Conservation (phyloP, 2,329 filamentous ascomycete genomes). For the Aspergillus piperis region DNA sequence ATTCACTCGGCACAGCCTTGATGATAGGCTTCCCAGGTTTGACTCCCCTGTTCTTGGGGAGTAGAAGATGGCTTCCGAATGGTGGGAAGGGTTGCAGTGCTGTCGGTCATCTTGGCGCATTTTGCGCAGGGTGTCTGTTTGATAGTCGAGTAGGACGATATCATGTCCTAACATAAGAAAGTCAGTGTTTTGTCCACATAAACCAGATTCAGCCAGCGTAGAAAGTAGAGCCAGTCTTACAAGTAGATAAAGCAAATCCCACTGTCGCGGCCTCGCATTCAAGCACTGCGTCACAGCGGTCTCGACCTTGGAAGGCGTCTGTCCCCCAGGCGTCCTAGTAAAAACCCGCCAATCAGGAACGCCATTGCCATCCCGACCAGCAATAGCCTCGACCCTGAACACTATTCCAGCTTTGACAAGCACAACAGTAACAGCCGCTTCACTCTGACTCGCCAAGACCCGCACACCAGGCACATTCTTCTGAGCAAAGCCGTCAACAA, state of each 20-base stretch:
- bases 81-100: constrained; percentile 42
- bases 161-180: constrained; percentile 38
- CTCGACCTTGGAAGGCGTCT: constrained; percentile 37
- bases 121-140: constrained; percentile 42
- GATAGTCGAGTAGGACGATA: constrained; percentile 44
- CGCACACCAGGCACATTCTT: constrained; percentile 33
- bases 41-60: constrained; percentile 19
- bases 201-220: not conserved
- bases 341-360: constrained; percentile 39
- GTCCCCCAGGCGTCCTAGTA: constrained; percentile 26
- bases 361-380: constrained; percentile 18
- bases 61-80: constrained; percentile 33
- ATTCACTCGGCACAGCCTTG: constrained; percentile 24
- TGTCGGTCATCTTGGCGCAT: constrained; percentile 42
- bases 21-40: constrained; percentile 41
- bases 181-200: too few relatives aligned
- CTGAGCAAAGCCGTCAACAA: constrained; percentile 36
- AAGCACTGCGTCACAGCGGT: constrained; percentile 37
- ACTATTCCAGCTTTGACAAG: constrained; percentile 37
- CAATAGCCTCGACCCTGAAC: constrained; percentile 35
- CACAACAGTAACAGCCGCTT: constrained; percentile 29
- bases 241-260: constrained; percentile 43
- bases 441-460: constrained; percentile 26
- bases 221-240: constrained; percentile 26
- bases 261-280: constrained; percentile 38